A percentile compares a stretch with the other conserved stretches of the same genome.
These are phyloP conservation scores for Irpex rosettiformis DNA, from an alignment of 1,284 basidiomycete genomes.

Conservation along the genomic window DNA sequence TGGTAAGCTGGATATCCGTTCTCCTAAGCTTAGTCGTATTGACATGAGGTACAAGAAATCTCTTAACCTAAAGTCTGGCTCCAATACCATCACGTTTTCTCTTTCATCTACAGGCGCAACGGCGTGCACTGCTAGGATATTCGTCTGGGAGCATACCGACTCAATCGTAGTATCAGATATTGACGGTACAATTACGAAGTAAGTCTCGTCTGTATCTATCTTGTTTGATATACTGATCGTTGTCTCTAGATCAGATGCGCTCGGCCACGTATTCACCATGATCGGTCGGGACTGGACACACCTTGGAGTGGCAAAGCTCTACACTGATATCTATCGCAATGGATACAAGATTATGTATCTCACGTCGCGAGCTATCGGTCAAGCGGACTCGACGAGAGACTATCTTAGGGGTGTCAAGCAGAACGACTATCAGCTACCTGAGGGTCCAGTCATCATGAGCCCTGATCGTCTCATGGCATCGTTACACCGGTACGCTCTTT, in stretches of 20 bases:
- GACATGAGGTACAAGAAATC: conserved; percentile 57
- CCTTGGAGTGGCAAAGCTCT: conserved; percentile 95
- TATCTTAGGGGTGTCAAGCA: conserved; percentile 96
- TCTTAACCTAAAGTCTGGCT: conserved; percentile 82
- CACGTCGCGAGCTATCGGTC: conserved; percentile 96
- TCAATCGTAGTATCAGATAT: conserved; percentile 96
- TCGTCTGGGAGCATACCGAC: conserved; percentile 92
- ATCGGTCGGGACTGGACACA: conserved; percentile 99
- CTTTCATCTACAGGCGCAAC: conserved; percentile 87
- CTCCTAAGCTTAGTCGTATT: conserved; percentile 23
- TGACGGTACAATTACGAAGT: conserved; percentile 99
- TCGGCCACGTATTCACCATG: conserved; percentile 98
- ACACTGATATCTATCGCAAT: conserved; percentile 94
- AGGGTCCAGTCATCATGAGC: conserved; percentile 99
- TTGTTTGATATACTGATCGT: background rate
- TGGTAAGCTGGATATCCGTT: no score
- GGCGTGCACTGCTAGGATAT: conserved; percentile 90
- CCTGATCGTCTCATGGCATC: conserved; percentile 95
- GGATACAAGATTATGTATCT: conserved; percentile 99
- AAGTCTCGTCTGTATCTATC: conserved; percentile 21
- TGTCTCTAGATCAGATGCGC: conserved; percentile 80
- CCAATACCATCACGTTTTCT: conserved; percentile 93
- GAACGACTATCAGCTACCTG: conserved; percentile 92
- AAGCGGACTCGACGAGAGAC: conserved; percentile 95
- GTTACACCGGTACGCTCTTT: conserved; percentile 74